Evolutionary conservation across 805 yeast species (phyloP).

Genomic region (Saturnispora saitoi): DNA sequence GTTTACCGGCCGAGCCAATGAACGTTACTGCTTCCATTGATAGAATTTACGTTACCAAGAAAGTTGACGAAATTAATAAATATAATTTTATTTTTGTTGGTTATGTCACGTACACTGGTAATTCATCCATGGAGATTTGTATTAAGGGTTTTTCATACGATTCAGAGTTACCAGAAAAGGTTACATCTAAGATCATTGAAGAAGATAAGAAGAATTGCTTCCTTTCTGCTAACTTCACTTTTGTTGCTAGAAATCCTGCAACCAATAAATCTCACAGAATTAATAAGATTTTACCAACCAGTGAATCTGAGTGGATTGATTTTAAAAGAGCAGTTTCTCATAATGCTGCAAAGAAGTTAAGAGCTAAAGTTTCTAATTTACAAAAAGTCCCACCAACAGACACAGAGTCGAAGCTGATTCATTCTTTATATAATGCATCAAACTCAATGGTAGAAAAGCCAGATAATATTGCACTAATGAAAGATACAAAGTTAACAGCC

Average conservation of each 20-base stretch:
- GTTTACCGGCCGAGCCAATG: constrained; percentile 92
- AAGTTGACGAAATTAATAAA: constrained; percentile 67
- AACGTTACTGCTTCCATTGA: constrained; percentile 95
- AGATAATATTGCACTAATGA: constrained; percentile 54
- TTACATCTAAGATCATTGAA: constrained; percentile 50
- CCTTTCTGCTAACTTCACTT: constrained; percentile 84
- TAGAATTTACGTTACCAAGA: constrained; percentile 77
- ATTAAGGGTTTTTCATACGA: constrained; percentile 79
- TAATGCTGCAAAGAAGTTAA: constrained; percentile 75
- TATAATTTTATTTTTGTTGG: constrained; percentile 82
- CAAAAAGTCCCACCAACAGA: constrained; percentile 66
- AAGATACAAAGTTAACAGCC: constrained; percentile 60
- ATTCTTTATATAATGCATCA: constrained; percentile 61
- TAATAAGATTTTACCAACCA: constrained; percentile 67
- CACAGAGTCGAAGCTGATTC: constrained; percentile 66
- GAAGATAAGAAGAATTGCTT: constrained; percentile 53
- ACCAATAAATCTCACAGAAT: constrained; percentile 88
- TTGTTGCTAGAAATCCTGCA: constrained; percentile 89
- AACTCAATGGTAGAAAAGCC: constrained; percentile 34
- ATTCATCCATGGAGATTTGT: constrained; percentile 90
- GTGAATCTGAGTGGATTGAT: constrained; percentile 72
- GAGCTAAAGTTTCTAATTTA: constrained; percentile 56
- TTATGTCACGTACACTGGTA: constrained; percentile 90
- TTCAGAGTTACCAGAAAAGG: constrained; percentile 37
- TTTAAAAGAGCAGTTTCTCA: constrained; percentile 84